Evolutionary conservation across 805 yeast species (phyloP).

Genomic region (Cyberlindnera euphorbiae): DNA sequence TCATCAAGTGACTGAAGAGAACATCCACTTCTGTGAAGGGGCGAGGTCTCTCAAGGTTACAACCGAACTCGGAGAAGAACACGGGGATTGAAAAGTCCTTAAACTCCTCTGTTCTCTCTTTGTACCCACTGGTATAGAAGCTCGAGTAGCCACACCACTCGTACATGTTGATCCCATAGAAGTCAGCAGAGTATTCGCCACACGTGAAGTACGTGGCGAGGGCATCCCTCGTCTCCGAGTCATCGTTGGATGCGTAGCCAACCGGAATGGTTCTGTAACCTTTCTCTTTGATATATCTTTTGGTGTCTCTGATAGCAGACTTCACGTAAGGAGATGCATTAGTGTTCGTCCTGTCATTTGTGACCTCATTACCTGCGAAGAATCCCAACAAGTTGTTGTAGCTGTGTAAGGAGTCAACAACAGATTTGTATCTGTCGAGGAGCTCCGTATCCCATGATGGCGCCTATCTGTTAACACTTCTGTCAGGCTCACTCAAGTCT

Average conservation of each 20-base stretch:
- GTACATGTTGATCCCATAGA: constrained; percentile 82
- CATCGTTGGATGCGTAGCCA: constrained; percentile 93
- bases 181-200: constrained; percentile 64
- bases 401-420: constrained; percentile 72
- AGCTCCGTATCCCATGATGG: constrained; percentile 77
- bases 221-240: constrained; percentile 67
- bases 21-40: constrained; percentile 67
- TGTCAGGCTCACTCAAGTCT: constrained; percentile 82
- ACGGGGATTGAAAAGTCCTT: constrained; percentile 62
- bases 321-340: constrained; percentile 91
- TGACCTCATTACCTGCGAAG: constrained; percentile 97
- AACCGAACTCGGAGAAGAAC: constrained; percentile 80
- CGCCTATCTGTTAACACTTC: constrained; percentile 67
- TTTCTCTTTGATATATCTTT: constrained; percentile 61
- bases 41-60: constrained; percentile 64
- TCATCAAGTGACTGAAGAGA: constrained; percentile 61
- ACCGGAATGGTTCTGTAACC: constrained; percentile 80
- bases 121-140: constrained; percentile 61
- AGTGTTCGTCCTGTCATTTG: constrained; percentile 78
- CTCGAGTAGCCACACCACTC: constrained; percentile 80
- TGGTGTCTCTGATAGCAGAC: constrained; percentile 91
- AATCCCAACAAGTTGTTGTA: constrained; percentile 86
- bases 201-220: constrained; percentile 86
- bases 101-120: constrained; percentile 58
- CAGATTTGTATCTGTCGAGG: constrained; percentile 72